Percentiles rank a stretch among this genome's conserved stretches.
These are phyloP conservation scores for Blastobotrys capitulatus DNA, from an alignment of 1,139 yeast genomes.

Conservation along the genomic window DNA sequence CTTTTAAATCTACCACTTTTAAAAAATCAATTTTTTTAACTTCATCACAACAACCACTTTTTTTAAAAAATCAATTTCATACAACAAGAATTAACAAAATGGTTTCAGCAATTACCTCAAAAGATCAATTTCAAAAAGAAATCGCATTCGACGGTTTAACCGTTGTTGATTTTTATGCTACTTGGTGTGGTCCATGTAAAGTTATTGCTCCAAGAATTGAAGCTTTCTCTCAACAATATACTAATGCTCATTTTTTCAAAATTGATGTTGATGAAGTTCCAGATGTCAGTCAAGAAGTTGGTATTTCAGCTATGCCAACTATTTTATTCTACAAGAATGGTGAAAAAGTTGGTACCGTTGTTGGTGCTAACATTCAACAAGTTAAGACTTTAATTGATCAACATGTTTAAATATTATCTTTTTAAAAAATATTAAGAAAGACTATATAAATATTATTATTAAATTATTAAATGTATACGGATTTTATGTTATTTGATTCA, in stretches of 20 bases:
- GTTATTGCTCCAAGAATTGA: constrained; percentile 89
- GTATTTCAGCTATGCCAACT: constrained; percentile 87
- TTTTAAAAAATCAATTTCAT: neutral
- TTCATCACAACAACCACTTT: neutral
- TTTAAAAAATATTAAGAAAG: no score
- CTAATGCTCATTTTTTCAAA: constrained; percentile 60
- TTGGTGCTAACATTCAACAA: constrained; percentile 85
- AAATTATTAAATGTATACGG: neutral
- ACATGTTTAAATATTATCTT: constrained; percentile 6
- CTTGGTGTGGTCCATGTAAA: constrained; percentile 98
- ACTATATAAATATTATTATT: neutral
- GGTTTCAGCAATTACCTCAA: constrained; percentile 15
- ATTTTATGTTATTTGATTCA: neutral
- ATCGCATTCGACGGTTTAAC: constrained; percentile 29
- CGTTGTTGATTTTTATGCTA: constrained; percentile 66
- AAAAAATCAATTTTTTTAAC: neutral
- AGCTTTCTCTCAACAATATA: constrained; percentile 56
- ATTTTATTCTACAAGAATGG: constrained; percentile 74
- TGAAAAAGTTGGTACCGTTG: constrained; percentile 60
- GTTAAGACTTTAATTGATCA: constrained; percentile 29
- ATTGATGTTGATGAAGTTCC: constrained; percentile 78
- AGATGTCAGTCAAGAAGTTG: constrained; percentile 67
- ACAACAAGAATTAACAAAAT: constrained; percentile 17
- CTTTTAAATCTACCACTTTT: neutral
- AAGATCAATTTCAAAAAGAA: constrained; percentile 20